Base-by-base conservation (phyloP, 1,284 basidiomycete species). In the Fomes fomentarius region DNA sequence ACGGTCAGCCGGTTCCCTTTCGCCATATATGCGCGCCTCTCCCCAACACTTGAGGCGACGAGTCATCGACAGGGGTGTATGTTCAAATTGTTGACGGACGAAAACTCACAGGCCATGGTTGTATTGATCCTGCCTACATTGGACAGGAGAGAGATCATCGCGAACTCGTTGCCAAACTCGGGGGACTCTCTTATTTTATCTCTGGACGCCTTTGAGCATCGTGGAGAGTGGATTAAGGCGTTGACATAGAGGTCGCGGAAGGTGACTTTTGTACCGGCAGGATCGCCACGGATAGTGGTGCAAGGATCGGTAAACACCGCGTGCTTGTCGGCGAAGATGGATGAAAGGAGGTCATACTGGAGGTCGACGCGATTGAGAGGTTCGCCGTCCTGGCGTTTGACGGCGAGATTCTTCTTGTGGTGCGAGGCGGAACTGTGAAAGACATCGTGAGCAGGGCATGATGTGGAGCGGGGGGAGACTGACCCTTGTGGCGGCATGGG, bases 41-140 rank as follows among this genome's bases (percentile, higher is more conserved):
- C n/a, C n/a, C n/a, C n/a, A n/a, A n/a, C n/a, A n/a, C n/a, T n/a
- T n/a, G n/a, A n/a, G n/a, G n/a, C n/a, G n/a, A n/a, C n/a, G n/a
- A 38, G 45, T 25, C 12, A 30, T 41, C 49, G 17, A 42, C 6
- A 22, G 19, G 37, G 37, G 14, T 47, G 25, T 41, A 41, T 35
- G 38, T 39, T 10, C 17, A 10, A 21, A 28, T 2, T 21, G 17
- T 35, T 30, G 4, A 30, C 6, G 15, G 12, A 15, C 39, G 11
- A 26, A 17, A 9, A 75, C 87, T 77, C 70, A 93, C 91, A 96
- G 54, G 94, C 94, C 81, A 95, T 89, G 28, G 94, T 96, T 22
- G 94, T 96, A 68, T 96, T 96, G 70, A 96, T 93, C 53, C 93
- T 79, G n/a, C 94, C 94, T 45, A 95, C 88, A 65, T 96, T 96